Evolutionary conservation across 2,329 filamentous ascomycete species (phyloP), one percentile per base, ranked within the genome.

Genomic region (Alternaria alternata): DNA sequence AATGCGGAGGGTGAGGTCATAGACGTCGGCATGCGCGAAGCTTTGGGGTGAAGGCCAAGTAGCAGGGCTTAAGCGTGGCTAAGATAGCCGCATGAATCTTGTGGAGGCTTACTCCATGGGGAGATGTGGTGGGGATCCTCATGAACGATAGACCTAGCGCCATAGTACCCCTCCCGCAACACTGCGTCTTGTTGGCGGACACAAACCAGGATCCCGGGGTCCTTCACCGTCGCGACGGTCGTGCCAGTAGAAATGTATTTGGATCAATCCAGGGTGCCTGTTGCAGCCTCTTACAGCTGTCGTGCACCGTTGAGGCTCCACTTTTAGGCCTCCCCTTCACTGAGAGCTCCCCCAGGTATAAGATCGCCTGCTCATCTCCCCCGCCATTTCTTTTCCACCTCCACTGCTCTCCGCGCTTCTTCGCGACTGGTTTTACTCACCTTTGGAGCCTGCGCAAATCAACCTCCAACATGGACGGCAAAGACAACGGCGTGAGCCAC

Each of bases 71-170:
- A 60, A 57, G 47, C 47, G 41, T 57, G 52, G 57, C 47, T 46
- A 55, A 59, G 44, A 44, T 59, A 43, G 51, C 57, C 53, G 47
- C 53, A 54, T 42, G 28, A 24, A 41, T 42, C 53, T 47, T 60
- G 53, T 26, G 41, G 47, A 52, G 47, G 53, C 53, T 60, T 60
- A 52, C 57, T 60, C 57, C 53, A 60, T 60, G 57, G 47, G 53
- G 57, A 22, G 26, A 47, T 36, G n/a, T 3, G 18, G 57, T 60
- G 53, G 57, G 51, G 53, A 57, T 57, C 53, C 14, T 43, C 53
- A 57, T 36, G 53, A 51, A 60, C 57, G 41, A 39, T 39, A 30
- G 16, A 26, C 22, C 57, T 56, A 56, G 57, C 57, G 52, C 34
- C 11, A 24, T 14, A 20, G 42, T 46, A 56, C 57, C 57, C 57